Evolutionary conservation across 2,329 filamentous ascomycete species (phyloP).

Genomic region (Raffaelea deltoideospora): DNA sequence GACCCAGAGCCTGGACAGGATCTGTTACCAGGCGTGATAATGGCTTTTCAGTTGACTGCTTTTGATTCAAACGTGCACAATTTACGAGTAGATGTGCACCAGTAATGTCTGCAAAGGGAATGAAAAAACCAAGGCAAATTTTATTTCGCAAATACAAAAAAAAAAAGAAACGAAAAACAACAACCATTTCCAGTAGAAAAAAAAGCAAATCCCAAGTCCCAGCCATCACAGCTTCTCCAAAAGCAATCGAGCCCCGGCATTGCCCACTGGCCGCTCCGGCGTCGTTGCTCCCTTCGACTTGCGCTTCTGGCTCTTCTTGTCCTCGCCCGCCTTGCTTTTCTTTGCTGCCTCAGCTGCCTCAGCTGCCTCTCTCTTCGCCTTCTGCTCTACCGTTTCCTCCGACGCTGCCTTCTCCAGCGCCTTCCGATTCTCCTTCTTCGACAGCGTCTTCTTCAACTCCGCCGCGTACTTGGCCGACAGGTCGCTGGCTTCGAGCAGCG

Average conservation of each 20-base stretch:
- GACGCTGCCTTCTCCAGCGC: conserved; percentile 51
- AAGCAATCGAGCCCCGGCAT: conserved; percentile 45
- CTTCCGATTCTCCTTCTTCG: conserved; percentile 61
- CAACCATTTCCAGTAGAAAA: neutral
- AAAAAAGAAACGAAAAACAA: too few species aligned
- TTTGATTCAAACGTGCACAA: too few species aligned
- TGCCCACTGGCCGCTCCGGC: conserved; percentile 33
- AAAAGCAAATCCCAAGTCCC: neutral
- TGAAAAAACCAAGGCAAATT: too few species aligned
- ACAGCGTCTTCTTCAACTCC: conserved; percentile 54
- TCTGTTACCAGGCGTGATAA: too few species aligned
- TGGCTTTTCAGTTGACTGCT: too few species aligned
- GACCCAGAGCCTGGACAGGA: too few species aligned
- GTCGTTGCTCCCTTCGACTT: conserved; percentile 13
- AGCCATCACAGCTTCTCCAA: conserved; percentile 40
- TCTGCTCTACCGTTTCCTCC: conserved; percentile 40
- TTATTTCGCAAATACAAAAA: too few species aligned
- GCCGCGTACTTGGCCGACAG: conserved; percentile 58
- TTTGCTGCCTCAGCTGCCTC: conserved; percentile 32
- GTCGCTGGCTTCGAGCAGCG: conserved; percentile 54
- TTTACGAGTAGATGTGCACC: too few species aligned
- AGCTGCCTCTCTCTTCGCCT: conserved; percentile 21
- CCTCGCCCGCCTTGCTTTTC: conserved; percentile 28
- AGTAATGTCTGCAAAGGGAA: too few species aligned
- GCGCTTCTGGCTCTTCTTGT: conserved; percentile 21